A percentile compares a stretch with the other conserved stretches of the same genome.
Evolutionary conservation across 139 green algal genomes (phyloP).

Genomic region (Micromonas pusilla): DNA sequence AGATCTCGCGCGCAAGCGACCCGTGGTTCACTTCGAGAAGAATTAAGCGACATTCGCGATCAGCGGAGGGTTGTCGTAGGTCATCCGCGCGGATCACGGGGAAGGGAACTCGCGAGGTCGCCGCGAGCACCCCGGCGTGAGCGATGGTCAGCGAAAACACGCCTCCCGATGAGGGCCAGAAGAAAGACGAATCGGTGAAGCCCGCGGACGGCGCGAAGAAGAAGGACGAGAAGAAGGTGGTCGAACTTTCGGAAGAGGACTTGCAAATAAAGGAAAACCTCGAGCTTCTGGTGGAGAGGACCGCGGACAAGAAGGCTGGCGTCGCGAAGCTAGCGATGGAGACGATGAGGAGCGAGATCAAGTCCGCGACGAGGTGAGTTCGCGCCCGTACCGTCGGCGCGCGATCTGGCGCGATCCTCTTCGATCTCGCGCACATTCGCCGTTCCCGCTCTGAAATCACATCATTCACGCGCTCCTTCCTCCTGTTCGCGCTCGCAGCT

Average conservation of each 20-base stretch:
- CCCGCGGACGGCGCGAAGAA: not conserved
- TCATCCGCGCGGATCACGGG: too few relatives aligned
- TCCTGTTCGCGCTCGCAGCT: slow-evolving; percentile 51
- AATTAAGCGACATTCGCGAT: too few relatives aligned
- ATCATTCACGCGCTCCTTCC: not conserved
- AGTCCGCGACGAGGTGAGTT: slow-evolving; percentile 20
- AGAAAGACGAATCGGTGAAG: not conserved
- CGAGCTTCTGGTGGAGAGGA: slow-evolving; percentile 79
- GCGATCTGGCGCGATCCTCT: not conserved
- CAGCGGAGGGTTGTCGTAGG: too few relatives aligned
- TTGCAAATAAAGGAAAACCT: slow-evolving; percentile 79
- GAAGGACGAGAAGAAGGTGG: slow-evolving; percentile 27
- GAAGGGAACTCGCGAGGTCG: too few relatives aligned
- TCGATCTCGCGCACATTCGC: not conserved
- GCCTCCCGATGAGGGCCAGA: not conserved
- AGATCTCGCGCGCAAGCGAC: too few relatives aligned
- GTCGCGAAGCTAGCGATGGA: slow-evolving; percentile 65
- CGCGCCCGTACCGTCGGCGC: not conserved
- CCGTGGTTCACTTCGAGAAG: too few relatives aligned
- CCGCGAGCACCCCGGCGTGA: too few relatives aligned
- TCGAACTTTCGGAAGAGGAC: slow-evolving; percentile 84
- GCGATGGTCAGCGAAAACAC: not conserved
- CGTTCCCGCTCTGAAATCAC: slow-evolving; percentile 1
- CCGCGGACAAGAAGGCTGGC: slow-evolving; percentile 46
- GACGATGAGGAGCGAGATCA: slow-evolving; percentile 45